These are phyloP conservation scores for Crotalaria pallida DNA, from an alignment of 306 rosid species.

Conservation along the genomic window DNA sequence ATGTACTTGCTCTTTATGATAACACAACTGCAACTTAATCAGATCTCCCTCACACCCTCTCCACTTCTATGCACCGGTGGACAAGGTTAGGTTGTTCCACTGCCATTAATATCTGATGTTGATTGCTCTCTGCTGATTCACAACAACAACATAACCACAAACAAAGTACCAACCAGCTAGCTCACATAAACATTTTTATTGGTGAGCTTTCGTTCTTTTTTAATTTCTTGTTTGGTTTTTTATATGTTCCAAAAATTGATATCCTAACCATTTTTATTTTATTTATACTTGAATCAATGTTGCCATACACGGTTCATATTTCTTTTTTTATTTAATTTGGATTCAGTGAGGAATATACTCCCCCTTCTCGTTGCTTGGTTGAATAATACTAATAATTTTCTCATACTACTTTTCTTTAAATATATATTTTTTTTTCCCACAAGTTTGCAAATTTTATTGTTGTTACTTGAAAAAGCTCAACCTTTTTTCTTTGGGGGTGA, in stretches of 20 bases:
- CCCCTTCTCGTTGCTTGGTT: neutral
- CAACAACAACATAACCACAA: neutral
- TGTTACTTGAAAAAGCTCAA: neutral
- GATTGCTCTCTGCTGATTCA: neutral
- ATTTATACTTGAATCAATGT: neutral
- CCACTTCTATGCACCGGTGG: slow-evolving; percentile 1
- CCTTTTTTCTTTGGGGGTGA: too few species aligned
- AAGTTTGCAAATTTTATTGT: neutral
- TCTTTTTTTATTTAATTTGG: neutral
- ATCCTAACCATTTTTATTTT: neutral
- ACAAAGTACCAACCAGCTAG: neutral
- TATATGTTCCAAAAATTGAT: neutral
- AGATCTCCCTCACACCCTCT: neutral
- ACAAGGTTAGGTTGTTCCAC: slow-evolving; percentile 22
- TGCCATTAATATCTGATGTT: neutral
- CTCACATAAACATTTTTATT: neutral
- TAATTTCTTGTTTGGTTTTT: neutral
- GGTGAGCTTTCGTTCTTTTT: slow-evolving; percentile 14
- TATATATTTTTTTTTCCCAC: neutral
- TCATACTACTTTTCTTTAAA: too few species aligned
- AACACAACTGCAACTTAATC: too few species aligned
- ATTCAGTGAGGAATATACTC: neutral
- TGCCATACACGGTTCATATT: neutral
- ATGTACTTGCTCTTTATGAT: neutral
- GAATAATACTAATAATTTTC: too few species aligned